Percentiles rank a stretch among this genome's conserved stretches.
Evolutionary conservation across 2,329 filamentous ascomycete species (phyloP).

Genomic region (Diatrype stigma): DNA sequence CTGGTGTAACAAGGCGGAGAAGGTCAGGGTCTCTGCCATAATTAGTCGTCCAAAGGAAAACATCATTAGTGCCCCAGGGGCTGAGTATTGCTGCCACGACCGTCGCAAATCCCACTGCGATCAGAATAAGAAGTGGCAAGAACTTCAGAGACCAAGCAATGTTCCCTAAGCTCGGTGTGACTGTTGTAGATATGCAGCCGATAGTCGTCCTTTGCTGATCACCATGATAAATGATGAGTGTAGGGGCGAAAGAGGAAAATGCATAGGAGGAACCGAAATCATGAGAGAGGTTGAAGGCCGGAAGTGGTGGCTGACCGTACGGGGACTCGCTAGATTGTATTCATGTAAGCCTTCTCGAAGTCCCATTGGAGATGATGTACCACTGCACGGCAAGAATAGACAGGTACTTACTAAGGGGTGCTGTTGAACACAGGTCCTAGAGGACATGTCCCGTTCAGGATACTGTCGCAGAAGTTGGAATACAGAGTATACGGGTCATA

Average conservation of each 20-base stretch:
- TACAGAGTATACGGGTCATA: constrained; percentile 63
- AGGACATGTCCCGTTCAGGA: constrained; percentile 65
- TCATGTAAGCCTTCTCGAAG: constrained; percentile 5
- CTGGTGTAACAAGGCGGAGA: constrained; percentile 86
- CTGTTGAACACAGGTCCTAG: constrained; percentile 66
- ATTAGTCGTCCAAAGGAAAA: constrained; percentile 97
- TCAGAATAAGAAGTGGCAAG: constrained; percentile 71
- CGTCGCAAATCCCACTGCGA: constrained; percentile 78
- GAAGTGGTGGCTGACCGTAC: constrained; percentile 45
- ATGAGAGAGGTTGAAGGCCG: constrained; percentile 69
- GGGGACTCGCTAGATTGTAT: constrained; percentile 10
- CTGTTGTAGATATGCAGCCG: constrained; percentile 74
- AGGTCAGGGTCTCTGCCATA: constrained; percentile 92
- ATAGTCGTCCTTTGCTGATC: constrained; percentile 60
- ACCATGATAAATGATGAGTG: constrained; percentile 71
- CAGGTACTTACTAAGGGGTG: constrained; percentile 34
- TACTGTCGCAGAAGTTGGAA: constrained; percentile 62
- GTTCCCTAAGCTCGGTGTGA: constrained; percentile 77
- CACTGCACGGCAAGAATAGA: not conserved
- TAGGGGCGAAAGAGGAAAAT: constrained; percentile 76
- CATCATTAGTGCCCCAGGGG: constrained; percentile 86
- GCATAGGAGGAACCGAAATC: constrained; percentile 78
- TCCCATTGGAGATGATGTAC: not conserved
- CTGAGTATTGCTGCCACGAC: constrained; percentile 81
- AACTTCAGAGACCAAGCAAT: constrained; percentile 69